A percentile compares a stretch with the other conserved stretches of the same genome.
Evolutionary conservation across 495 filamentous ascomycete species (phyloP).

Genomic region (Penicillium longicatenatum): DNA sequence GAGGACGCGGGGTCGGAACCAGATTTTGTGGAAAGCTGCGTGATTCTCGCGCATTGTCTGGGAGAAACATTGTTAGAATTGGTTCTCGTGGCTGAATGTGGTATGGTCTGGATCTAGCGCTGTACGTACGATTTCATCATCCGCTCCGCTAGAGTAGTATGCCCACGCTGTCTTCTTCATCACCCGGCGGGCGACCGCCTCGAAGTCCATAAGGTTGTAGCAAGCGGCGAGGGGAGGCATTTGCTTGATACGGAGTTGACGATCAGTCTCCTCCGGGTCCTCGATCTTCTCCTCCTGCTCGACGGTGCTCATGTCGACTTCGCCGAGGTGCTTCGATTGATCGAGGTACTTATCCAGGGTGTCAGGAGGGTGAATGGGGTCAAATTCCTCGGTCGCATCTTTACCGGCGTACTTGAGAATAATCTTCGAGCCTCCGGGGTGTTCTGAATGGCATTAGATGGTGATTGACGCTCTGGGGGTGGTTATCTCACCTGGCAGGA

Average conservation of each 20-base stretch:
- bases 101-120: not conserved
- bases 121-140: constrained; percentile 89
- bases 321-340: constrained; percentile 83
- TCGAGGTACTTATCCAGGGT: constrained; percentile 75
- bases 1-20: constrained; percentile 88
- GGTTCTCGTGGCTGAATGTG: not conserved
- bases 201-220: constrained; percentile 95
- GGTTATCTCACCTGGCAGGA: constrained; percentile 60
- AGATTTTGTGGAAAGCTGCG: constrained; percentile 93
- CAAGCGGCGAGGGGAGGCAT: constrained; percentile 88
- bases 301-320: constrained; percentile 88
- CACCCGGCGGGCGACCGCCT: constrained; percentile 79
- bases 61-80: not conserved
- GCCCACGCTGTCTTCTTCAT: constrained; percentile 98
- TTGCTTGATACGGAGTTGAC: constrained; percentile 69
- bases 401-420: constrained; percentile 81
- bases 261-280: constrained; percentile 75
- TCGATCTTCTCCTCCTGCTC: constrained; percentile 66
- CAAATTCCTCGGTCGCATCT: constrained; percentile 87
- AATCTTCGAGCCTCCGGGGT: constrained; percentile 83
- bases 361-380: constrained; percentile 92
- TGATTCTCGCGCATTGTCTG: constrained; percentile 97
- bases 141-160: constrained; percentile 93
- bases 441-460: constrained; percentile 49
- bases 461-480: not conserved